Conservation (phyloP, 495 filamentous ascomycete genomes). For the Recurvomyces mirabilis region DNA sequence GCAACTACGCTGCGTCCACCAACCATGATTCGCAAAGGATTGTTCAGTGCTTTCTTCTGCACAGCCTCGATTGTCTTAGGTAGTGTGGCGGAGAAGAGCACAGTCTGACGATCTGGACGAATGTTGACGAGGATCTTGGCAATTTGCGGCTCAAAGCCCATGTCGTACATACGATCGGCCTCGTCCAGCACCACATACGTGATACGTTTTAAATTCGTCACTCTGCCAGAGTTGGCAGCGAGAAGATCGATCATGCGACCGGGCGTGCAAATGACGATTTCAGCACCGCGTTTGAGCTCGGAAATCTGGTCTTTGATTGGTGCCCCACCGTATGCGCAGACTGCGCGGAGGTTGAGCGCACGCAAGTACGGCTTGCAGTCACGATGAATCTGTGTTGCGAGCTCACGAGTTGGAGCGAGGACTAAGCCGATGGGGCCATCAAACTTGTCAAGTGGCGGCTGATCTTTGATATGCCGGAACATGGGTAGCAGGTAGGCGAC, state of each 20-base stretch:
- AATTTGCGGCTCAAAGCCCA: slow-evolving; percentile 98
- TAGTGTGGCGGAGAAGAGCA: slow-evolving; percentile 94
- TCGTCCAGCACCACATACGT: slow-evolving; percentile 94
- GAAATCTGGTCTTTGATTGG: slow-evolving; percentile 98
- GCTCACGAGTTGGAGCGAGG: slow-evolving; percentile 88
- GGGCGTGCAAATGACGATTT: slow-evolving; percentile 90
- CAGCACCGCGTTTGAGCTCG: slow-evolving; percentile 85
- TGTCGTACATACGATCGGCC: slow-evolving; percentile 98
- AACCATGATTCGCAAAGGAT: slow-evolving; percentile 82
- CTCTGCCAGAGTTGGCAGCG: slow-evolving; percentile 80
- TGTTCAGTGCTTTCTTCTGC: slow-evolving; percentile 74
- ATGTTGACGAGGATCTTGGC: slow-evolving; percentile 92
- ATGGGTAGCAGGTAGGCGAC: slow-evolving; percentile 90
- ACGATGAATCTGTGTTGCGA: slow-evolving; percentile 87
- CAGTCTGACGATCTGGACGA: slow-evolving; percentile 82
- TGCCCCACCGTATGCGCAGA: slow-evolving; percentile 91
- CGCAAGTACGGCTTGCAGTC: slow-evolving; percentile 92
- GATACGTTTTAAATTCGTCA: slow-evolving; percentile 78
- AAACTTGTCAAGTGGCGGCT: slow-evolving; percentile 64
- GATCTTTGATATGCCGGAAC: slow-evolving; percentile 96
- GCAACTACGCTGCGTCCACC: slow-evolving; percentile 87
- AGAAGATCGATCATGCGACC: slow-evolving; percentile 96
- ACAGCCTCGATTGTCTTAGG: slow-evolving; percentile 87
- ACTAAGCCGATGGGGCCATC: slow-evolving; percentile 84
- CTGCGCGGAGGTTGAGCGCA: slow-evolving; percentile 72